Evolutionary conservation across 2,329 filamentous ascomycete species (phyloP).

Genomic region (Nannizziopsis barbatae): DNA sequence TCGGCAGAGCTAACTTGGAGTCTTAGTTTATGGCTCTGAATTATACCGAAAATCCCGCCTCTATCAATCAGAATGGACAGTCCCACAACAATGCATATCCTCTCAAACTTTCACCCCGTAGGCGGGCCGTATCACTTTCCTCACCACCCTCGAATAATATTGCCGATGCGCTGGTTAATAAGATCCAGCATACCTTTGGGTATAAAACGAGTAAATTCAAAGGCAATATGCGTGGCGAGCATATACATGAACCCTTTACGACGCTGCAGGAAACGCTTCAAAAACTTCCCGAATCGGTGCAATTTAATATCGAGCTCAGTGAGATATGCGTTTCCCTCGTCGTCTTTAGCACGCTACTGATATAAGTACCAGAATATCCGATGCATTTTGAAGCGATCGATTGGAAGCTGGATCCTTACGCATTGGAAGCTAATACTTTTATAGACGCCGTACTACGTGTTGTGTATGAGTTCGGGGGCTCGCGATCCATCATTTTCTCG

Average conservation of each 20-base stretch:
- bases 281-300: conserved; percentile 26
- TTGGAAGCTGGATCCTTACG: conserved; percentile 25
- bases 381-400: conserved; percentile 30
- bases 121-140: no score
- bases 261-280: conserved; percentile 31
- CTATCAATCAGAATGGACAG: no score
- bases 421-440: conserved; percentile 32
- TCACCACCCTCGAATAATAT: no score
- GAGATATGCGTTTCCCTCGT: conserved; percentile 10
- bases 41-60: no score
- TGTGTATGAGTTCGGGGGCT: conserved; percentile 19
- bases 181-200: conserved; percentile 25
- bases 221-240: conserved; percentile 30
- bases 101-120: no score
- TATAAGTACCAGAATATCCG: conserved; percentile 28
- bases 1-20: no score
- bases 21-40: no score
- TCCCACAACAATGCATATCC: no score
- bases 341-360: no score
- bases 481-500: conserved; percentile 25
- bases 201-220: conserved; percentile 31
- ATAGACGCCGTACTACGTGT: conserved; percentile 28
- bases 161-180: not conserved
- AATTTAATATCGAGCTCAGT: conserved; percentile 35
- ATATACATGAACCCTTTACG: conserved; percentile 29